phyloP scores from a whole-genome alignment of 2,329 filamentous ascomycete species.

The Aspergillus japonicus region DNA sequence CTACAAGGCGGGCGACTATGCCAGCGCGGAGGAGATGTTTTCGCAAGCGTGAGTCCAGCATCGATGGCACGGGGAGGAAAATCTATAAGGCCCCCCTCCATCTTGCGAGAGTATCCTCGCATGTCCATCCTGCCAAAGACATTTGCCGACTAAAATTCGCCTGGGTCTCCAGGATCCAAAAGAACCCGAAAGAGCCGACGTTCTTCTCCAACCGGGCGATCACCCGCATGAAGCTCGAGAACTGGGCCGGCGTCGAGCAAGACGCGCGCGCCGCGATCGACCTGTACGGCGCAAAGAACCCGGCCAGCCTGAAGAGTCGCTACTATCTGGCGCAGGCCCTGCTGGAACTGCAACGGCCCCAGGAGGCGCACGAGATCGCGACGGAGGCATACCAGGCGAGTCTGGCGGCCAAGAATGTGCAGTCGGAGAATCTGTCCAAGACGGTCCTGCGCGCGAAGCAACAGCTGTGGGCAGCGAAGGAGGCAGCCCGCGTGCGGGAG shows the following conservation, averaged over 20 bases:
- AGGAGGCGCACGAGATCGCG: constrained; percentile 70
- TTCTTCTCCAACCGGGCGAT: constrained; percentile 91
- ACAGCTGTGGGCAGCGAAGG: constrained; percentile 75
- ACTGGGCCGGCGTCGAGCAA: constrained; percentile 71
- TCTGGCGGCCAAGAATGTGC: constrained; percentile 61
- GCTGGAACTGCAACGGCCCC: constrained; percentile 67
- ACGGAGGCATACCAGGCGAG: constrained; percentile 71
- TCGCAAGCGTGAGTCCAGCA: constrained; percentile 44
- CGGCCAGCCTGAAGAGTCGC: constrained; percentile 72
- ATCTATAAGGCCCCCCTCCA: not conserved
- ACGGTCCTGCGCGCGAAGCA: constrained; percentile 81
- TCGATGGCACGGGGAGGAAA: not conserved
- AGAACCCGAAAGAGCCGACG: constrained; percentile 72
- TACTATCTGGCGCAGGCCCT: constrained; percentile 84
- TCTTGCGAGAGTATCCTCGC: not conserved
- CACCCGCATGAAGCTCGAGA: constrained; percentile 69
- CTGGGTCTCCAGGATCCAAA: constrained; percentile 60
- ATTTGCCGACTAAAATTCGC: constrained; percentile 4
- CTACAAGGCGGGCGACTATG: constrained; percentile 47
- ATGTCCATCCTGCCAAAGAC: not conserved
- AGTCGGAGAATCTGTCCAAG: constrained; percentile 67
- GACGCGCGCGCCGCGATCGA: constrained; percentile 76
- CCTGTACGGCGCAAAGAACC: constrained; percentile 52
- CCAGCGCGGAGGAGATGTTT: constrained; percentile 47
- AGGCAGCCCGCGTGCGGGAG: constrained; percentile 51